These are phyloP conservation scores for Hyphopichia fennica DNA, from an alignment of 1,139 yeast genomes.

Conservation along the genomic window DNA sequence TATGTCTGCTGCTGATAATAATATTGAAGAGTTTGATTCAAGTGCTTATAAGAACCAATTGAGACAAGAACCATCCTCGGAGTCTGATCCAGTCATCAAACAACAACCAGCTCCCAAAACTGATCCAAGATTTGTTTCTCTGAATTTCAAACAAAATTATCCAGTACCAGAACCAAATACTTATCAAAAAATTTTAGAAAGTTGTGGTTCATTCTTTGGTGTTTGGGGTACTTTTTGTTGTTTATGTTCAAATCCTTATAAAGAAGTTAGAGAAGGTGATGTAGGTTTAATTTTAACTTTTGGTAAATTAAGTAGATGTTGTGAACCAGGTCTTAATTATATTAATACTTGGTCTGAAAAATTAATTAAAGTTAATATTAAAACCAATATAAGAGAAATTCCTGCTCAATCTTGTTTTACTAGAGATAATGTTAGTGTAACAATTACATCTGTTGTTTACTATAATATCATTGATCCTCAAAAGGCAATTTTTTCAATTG, in stretches of 20 bases:
- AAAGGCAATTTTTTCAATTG: slow-evolving; percentile 62
- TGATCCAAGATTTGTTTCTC: slow-evolving; percentile 32
- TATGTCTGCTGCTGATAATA: not conserved
- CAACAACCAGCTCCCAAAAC: slow-evolving; percentile 16
- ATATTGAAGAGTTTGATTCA: slow-evolving; percentile 1
- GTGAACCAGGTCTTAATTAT: slow-evolving; percentile 69
- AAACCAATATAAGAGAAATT: slow-evolving; percentile 62
- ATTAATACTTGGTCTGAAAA: slow-evolving; percentile 67
- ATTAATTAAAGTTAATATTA: slow-evolving; percentile 52
- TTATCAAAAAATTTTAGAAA: slow-evolving; percentile 42
- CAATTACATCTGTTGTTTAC: slow-evolving; percentile 66
- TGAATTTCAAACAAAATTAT: slow-evolving; percentile 37
- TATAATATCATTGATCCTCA: slow-evolving; percentile 71
- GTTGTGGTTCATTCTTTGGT: slow-evolving; percentile 53
- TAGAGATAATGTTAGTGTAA: slow-evolving; percentile 64
- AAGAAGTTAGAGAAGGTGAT: slow-evolving; percentile 63
- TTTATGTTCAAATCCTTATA: slow-evolving; percentile 61
- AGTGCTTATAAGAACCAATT: slow-evolving; percentile 1
- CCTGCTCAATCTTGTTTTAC: slow-evolving; percentile 72
- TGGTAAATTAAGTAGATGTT: slow-evolving; percentile 66
- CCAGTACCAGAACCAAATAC: slow-evolving; percentile 35
- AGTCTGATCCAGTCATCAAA: not conserved
- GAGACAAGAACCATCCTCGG: not conserved
- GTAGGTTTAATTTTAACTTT: slow-evolving; percentile 70
- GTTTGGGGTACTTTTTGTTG: slow-evolving; percentile 61